These are phyloP conservation scores for Bassia scoparia DNA, from an alignment of 148 eudicot species.

Conservation along the genomic window DNA sequence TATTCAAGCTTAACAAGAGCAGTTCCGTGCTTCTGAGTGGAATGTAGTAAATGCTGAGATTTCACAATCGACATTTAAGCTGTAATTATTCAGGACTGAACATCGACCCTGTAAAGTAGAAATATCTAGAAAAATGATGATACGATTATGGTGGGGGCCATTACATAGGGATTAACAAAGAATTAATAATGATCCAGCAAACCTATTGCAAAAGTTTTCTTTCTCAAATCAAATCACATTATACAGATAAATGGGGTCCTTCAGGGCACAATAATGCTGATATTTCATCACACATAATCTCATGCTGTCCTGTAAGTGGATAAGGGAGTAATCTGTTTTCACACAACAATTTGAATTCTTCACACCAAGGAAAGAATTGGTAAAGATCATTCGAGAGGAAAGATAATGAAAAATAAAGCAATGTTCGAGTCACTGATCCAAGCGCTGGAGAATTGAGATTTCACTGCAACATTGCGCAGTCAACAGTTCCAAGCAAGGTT, in stretches of 20 bases:
- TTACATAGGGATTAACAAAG: no score
- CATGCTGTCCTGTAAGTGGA: background rate
- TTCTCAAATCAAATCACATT: constrained; percentile 22
- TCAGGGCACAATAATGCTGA: constrained; percentile 11
- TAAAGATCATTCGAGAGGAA: background rate
- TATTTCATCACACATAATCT: constrained; percentile 4
- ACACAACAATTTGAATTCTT: constrained; percentile 11
- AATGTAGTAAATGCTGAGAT: no score
- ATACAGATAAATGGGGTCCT: constrained; percentile 19
- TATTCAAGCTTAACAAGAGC: no score
- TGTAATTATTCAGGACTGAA: background rate
- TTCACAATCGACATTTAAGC: background rate
- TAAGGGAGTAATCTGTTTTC: background rate
- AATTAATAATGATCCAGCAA: background rate
- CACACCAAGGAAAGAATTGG: constrained; percentile 2
- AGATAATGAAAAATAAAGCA: background rate
- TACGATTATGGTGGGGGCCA: background rate
- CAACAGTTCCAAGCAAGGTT: background rate
- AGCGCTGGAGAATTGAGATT: constrained; percentile 10
- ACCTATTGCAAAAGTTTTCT: background rate
- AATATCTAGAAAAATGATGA: background rate
- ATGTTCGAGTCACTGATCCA: background rate
- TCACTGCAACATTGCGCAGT: background rate
- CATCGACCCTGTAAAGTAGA: constrained; percentile 4
- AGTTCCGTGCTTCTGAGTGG: no score